Percentiles rank a stretch among this genome's conserved stretches.
Evolutionary conservation across 2,329 filamentous ascomycete species (phyloP).

Genomic region (Ascosphaera pollenicola): DNA sequence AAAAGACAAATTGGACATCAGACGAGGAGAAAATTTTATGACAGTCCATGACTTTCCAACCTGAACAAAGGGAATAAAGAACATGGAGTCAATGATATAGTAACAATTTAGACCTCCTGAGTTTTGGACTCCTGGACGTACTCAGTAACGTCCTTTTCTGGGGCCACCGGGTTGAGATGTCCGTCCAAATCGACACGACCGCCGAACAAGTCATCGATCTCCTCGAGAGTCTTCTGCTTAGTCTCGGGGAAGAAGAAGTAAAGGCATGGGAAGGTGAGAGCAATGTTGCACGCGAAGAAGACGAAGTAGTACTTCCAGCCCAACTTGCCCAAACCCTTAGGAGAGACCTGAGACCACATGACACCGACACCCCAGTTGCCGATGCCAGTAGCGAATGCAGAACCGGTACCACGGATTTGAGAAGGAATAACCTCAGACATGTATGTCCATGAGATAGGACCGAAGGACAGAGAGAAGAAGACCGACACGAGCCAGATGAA

Average conservation of each 20-base stretch:
- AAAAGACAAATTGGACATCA: too few relatives aligned
- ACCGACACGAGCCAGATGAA: conserved; percentile 42
- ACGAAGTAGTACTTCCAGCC: conserved; percentile 10
- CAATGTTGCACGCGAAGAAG: conserved; percentile 17
- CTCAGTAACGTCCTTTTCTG: too few relatives aligned
- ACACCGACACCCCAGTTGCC: background rate
- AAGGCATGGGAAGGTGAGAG: conserved; percentile 18
- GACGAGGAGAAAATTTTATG: too few relatives aligned
- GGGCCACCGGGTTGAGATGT: too few relatives aligned
- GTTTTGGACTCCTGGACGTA: too few relatives aligned
- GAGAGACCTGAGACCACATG: conserved; percentile 1
- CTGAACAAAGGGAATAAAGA: too few relatives aligned
- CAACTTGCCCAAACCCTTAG: conserved; percentile 12
- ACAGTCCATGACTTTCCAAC: too few relatives aligned
- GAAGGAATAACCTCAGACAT: conserved; percentile 26
- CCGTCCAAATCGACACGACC: background rate
- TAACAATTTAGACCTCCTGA: too few relatives aligned
- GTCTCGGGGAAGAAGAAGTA: conserved; percentile 31
- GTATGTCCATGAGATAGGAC: conserved; percentile 30
- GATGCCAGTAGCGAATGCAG: conserved; percentile 21
- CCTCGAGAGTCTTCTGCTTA: conserved; percentile 22
- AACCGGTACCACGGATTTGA: conserved; percentile 21
- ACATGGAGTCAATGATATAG: too few relatives aligned
- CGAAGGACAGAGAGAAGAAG: conserved; percentile 37
- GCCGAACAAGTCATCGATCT: conserved; percentile 14